phyloP scores from a whole-genome alignment of 2,329 filamentous ascomycete species.

The Monilinia vaccinii-corymbosi region DNA sequence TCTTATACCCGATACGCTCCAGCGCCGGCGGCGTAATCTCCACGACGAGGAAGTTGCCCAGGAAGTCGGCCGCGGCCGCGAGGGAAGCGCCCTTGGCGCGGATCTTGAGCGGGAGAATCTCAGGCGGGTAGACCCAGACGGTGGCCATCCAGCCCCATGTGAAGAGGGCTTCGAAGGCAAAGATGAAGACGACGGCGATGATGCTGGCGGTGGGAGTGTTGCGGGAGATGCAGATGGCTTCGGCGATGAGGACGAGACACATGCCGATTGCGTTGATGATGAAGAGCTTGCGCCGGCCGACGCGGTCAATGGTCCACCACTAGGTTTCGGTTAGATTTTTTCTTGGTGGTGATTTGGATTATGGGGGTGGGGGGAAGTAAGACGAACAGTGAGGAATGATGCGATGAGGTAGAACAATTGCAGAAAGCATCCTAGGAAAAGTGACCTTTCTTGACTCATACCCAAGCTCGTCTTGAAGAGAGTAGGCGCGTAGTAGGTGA shows the following conservation, averaged over 20 bases:
- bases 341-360: conserved; percentile 36
- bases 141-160: background rate
- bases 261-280: background rate
- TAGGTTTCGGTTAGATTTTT: conserved; percentile 30
- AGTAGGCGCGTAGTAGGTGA: background rate
- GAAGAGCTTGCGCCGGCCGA: background rate
- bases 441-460: background rate
- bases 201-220: background rate
- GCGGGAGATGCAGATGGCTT: background rate
- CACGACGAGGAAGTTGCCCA: background rate
- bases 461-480: background rate
- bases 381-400: background rate
- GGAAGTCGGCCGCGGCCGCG: background rate
- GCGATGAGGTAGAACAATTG: background rate
- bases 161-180: background rate
- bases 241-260: background rate
- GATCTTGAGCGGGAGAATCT: background rate
- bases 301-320: conserved; percentile 16
- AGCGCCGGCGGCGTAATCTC: background rate
- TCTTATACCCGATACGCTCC: background rate
- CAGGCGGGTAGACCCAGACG: background rate
- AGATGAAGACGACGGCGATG: background rate
- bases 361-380: background rate
- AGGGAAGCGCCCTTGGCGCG: background rate
- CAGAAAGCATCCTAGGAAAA: background rate